A percentile compares a stretch with the other conserved stretches of the same genome.
phyloP scores from a whole-genome alignment of 257 asterid genomes.

The Paulownia fortunei region DNA sequence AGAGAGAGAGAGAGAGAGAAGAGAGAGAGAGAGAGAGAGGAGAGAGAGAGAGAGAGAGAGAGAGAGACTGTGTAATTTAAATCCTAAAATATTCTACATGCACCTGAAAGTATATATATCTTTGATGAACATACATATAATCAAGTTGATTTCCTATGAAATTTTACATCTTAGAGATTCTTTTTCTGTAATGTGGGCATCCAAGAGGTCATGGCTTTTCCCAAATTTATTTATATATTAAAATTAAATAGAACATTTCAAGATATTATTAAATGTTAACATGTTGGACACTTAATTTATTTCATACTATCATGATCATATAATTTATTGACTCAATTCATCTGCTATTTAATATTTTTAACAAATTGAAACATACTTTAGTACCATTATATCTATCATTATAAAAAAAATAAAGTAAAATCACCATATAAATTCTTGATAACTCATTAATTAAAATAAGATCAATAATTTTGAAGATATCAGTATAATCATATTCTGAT shows the following conservation, averaged over 20 bases:
- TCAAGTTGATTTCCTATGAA: not conserved
- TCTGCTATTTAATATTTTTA: not conserved
- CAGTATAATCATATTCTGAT: too few species aligned
- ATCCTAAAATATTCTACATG: not conserved
- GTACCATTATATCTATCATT: not conserved
- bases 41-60: not conserved
- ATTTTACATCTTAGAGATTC: too few species aligned
- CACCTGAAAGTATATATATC: not conserved
- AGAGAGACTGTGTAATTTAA: not conserved
- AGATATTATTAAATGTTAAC: not conserved
- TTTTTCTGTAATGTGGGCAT: too few species aligned
- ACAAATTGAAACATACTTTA: not conserved
- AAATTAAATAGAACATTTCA: not conserved
- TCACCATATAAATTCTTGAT: not conserved
- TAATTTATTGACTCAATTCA: not conserved
- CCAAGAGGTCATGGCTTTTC: too few species aligned
- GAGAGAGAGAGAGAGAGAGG: not conserved
- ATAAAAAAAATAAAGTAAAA: not conserved
- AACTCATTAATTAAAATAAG: not conserved
- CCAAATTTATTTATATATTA: too few species aligned
- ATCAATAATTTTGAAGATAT: not conserved
- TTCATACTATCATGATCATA: not conserved
- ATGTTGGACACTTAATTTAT: not conserved
- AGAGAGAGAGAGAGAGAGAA: too few species aligned
- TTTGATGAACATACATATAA: not conserved